These are phyloP conservation scores for Phytophthora quininea DNA, from an alignment of 352 stramenopile genomes.

Conservation along the genomic window DNA sequence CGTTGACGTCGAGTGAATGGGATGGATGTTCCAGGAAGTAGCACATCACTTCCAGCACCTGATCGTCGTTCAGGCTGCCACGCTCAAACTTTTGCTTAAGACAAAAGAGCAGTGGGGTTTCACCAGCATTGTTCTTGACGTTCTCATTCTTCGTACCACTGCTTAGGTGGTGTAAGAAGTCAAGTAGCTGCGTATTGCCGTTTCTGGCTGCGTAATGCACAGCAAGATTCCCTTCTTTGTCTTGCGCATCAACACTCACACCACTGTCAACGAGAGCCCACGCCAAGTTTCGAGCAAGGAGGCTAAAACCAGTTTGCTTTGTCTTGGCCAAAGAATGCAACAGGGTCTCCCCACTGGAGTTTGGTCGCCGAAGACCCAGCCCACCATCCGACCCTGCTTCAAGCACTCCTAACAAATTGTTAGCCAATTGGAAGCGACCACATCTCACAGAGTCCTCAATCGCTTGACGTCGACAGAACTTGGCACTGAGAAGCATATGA, in stretches of 20 bases:
- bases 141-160: conserved; percentile 40
- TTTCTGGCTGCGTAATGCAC: conserved; percentile 65
- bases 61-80: conserved; percentile 20
- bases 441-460: conserved; percentile 76
- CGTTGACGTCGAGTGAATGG: conserved; percentile 44
- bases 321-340: conserved; percentile 70
- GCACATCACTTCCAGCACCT: conserved; percentile 44
- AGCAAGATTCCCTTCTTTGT: conserved; percentile 48
- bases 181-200: conserved; percentile 66
- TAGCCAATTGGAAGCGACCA: conserved; percentile 73
- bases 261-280: conserved; percentile 72
- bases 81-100: conserved; percentile 52
- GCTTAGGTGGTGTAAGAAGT: conserved; percentile 74
- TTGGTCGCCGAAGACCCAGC: conserved; percentile 39
- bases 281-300: conserved; percentile 60
- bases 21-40: conserved; percentile 53
- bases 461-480: conserved; percentile 74
- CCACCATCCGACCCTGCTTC: conserved; percentile 51
- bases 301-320: conserved; percentile 51
- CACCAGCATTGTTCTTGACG: conserved; percentile 42
- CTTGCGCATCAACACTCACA: conserved; percentile 32
- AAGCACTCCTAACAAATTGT: conserved; percentile 65
- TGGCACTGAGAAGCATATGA: conserved; percentile 76
- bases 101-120: conserved; percentile 63
- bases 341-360: conserved; percentile 55